phyloP scores from a whole-genome alignment of 352 stramenopile genomes.

The Halophytophthora polymorphica region DNA sequence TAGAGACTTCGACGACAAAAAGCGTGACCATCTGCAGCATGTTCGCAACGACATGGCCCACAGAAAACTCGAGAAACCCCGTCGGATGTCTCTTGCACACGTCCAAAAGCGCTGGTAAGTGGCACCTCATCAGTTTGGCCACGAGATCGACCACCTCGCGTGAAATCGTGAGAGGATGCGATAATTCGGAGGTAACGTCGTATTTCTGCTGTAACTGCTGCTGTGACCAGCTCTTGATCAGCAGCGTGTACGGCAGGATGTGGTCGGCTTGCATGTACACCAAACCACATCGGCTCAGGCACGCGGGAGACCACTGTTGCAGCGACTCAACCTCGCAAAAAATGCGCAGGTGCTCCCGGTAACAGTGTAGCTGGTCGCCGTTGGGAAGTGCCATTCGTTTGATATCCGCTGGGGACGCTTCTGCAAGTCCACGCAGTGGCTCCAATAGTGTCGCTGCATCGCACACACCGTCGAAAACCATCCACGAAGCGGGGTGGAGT shows the following conservation, averaged over 20 bases:
- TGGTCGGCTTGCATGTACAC: constrained; percentile 52
- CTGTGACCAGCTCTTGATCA: constrained; percentile 65
- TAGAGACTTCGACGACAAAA: constrained; percentile 35
- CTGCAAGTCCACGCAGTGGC: constrained; percentile 33
- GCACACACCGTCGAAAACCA: constrained; percentile 56
- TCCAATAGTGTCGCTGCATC: constrained; percentile 34
- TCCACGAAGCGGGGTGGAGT: constrained; percentile 33
- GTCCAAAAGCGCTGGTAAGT: constrained; percentile 44
- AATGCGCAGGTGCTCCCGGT: constrained; percentile 34
- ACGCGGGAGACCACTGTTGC: constrained; percentile 47
- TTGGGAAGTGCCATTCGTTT: constrained; percentile 44
- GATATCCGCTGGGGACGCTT: constrained; percentile 1
- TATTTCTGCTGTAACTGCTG: constrained; percentile 19
- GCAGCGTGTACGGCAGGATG: constrained; percentile 52
- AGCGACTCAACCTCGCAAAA: constrained; percentile 58
- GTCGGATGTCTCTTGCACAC: constrained; percentile 47
- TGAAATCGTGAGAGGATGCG: constrained; percentile 9
- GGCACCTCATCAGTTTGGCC: constrained; percentile 44
- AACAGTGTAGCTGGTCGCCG: constrained; percentile 49
- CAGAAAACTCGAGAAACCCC: constrained; percentile 36
- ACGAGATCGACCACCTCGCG: constrained; percentile 23
- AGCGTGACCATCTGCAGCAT: constrained; percentile 37
- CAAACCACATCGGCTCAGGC: constrained; percentile 49
- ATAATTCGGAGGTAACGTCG: constrained; percentile 11
- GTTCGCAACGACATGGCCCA: constrained; percentile 43